These are phyloP conservation scores for Dictyostelium capitatum DNA, from an alignment of 78 protist species.

Conservation along the genomic window DNA sequence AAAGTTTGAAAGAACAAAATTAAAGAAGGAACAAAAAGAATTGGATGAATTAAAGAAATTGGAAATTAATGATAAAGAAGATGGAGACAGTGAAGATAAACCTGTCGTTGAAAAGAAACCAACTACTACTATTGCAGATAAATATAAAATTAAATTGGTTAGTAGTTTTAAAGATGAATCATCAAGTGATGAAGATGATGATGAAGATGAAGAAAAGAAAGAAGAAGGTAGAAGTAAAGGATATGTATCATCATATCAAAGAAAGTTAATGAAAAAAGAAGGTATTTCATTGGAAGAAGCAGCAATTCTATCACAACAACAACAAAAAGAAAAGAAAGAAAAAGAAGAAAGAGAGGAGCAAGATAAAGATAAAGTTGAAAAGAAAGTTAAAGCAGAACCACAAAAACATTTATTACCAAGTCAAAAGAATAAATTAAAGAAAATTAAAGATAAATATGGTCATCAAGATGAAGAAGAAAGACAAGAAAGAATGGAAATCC, in stretches of 20 bases:
- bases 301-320: constrained; percentile 6
- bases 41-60: constrained; percentile 37
- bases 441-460: constrained; percentile 90
- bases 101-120: neutral
- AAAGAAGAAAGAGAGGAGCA: neutral
- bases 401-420: constrained; percentile 74
- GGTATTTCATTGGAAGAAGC: constrained; percentile 28
- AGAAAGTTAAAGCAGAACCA: constrained; percentile 61
- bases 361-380: constrained; percentile 14
- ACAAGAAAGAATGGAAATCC: constrained; percentile 63
- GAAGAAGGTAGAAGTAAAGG: constrained; percentile 42
- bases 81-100: neutral
- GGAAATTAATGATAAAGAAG: constrained; percentile 15
- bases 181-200: constrained; percentile 16
- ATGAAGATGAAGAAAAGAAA: neutral
- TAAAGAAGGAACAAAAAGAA: constrained; percentile 66
- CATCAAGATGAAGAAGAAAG: constrained; percentile 97
- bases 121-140: constrained; percentile 5
- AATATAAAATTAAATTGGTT: constrained; percentile 29
- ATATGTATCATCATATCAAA: constrained; percentile 28
- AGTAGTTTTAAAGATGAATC: constrained; percentile 33
- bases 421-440: constrained; percentile 89
- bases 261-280: constrained; percentile 54
- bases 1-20: constrained; percentile 74
- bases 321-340: neutral